Evolutionary conservation across 495 filamentous ascomycete genomes (phyloP), one percentile per base, ranked within the genome.

Genomic region (Aspergillus kassunensis): DNA sequence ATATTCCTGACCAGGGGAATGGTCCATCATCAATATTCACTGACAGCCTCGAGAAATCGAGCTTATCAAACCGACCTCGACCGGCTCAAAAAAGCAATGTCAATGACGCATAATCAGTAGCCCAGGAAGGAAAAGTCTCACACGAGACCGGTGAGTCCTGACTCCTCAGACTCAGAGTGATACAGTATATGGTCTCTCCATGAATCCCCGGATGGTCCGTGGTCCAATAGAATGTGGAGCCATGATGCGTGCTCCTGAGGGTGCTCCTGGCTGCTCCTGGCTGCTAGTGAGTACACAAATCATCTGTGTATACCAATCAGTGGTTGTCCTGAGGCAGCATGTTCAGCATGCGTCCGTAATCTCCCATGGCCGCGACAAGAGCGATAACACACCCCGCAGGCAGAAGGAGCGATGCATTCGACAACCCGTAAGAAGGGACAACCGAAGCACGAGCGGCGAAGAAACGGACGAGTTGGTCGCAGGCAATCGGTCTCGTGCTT

Each of bases 401-500:
- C n/a, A 13, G 20, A 37, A 58, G 52, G 48, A 52, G 52, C 52
- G 43, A 27, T 42, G 40, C 37, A 4, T 15, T 19, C 25, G 4
- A 23, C 42, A 34, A 41, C 55, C 45, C 48, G n/a, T 58, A 56
- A 56, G 50, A 62, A 49, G 23, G 49, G 30, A 30, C 42, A 34
- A 51, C 37, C 20, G 33, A 44, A 52, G 58, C 58, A 60, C 58
- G 58, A 52, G 51, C 58, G 29, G 50, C 47, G 35, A 30, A 41
- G 31, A 30, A 33, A 47, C 49, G 20, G 49, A 42, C 37, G 50
- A 58, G 57, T 57, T 53, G 51, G 57, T 23, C 43, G 29, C 40
- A 34, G 59, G 33, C 54, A 49, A 40, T 16, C 48, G 51, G 60
- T 59, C 60, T 59, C 56, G 54, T 65, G 62, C 57, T 58, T 51